Conservation (phyloP, 306 rosid genomes). For the Trifolium dubium region DNA sequence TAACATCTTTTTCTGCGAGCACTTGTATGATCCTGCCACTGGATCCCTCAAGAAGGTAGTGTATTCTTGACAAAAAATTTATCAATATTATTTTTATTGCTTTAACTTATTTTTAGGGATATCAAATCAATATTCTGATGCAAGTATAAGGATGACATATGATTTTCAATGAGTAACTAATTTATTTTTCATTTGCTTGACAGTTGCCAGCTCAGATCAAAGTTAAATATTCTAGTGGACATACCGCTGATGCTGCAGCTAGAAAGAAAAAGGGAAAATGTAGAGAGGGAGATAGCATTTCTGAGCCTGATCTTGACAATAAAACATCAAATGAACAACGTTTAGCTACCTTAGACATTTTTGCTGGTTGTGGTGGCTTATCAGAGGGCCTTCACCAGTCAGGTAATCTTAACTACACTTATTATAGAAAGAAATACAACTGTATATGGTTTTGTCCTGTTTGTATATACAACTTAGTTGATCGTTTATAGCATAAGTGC, state of each 20-base stretch:
- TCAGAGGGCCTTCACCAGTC: conserved; percentile 85
- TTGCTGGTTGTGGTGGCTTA: conserved; percentile 98
- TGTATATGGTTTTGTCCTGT: background rate
- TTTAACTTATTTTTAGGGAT: no score
- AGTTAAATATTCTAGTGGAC: conserved; percentile 63
- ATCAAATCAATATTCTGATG: conserved; percentile 18
- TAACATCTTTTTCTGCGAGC: conserved; percentile 57
- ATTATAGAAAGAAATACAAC: background rate
- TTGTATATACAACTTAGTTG: no score
- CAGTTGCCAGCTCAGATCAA: conserved; percentile 79
- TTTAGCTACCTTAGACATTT: conserved; percentile 84
- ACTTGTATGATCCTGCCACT: conserved; percentile 52
- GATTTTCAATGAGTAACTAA: conserved; percentile 20
- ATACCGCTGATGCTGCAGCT: conserved; percentile 55
- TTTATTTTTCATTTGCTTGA: conserved; percentile 32
- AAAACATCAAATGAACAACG: conserved; percentile 48
- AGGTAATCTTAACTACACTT: conserved; percentile 49
- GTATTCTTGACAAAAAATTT: conserved; percentile 1
- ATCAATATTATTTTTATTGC: no score
- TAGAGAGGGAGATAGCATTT: conserved; percentile 69
- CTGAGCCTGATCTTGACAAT: conserved; percentile 51
- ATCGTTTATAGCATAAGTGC: no score
- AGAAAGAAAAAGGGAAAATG: conserved; percentile 92
- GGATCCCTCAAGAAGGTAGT: conserved; percentile 60
- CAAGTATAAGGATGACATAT: conserved; percentile 26